Base-by-base conservation (phyloP, 1,139 yeast species). In the Fermentozyma sake region DNA sequence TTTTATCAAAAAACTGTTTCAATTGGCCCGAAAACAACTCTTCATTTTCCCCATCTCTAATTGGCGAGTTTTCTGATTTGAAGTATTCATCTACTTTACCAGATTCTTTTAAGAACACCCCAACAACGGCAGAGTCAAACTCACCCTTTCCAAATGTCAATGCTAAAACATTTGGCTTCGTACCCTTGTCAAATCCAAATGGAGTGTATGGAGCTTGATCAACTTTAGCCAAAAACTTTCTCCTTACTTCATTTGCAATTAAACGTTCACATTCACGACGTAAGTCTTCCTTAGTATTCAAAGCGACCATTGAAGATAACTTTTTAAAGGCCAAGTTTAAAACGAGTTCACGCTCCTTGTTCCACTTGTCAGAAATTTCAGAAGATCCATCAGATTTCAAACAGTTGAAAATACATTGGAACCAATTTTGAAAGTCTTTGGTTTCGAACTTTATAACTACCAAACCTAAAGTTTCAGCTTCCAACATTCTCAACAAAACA, bases 181-280 rank as follows among this genome's bases (percentile, higher is more conserved):
- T 81, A 22, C 96, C 96, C 35, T 73, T 69, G 28, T 76, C 84
- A 41, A 70, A 81, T 3, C 84, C 82, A 29, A 72, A 70, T 7
- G 97, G 95, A 41, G 83, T 78, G 55, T 67, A 89, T 14, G 98
- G 96, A 2, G 97, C 96, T 61, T 89, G 97, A 51, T 91, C 93
- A 25, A 91, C 68, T 46, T 78, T 81, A 14, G 72, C 67, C 48
- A 77, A 61, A 47, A 91, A 82, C 20, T 72, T 63, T 28, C 72
- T 68, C 41, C 97, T 78, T 21, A 89, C 76, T 35, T 80, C 79
- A 35, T 66, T 71, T 30, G 79, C 81, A 25, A 91, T 64, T 25
- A 77, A 57, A 33, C 86, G 70, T 50, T 82, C 82, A 59, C 96
- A 83, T 37, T 75, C 82, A 37, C 83, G 72, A 33, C 89, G 75